Conservation (phyloP, 2,329 filamentous ascomycete genomes). For the Beauveria pseudobassiana region DNA sequence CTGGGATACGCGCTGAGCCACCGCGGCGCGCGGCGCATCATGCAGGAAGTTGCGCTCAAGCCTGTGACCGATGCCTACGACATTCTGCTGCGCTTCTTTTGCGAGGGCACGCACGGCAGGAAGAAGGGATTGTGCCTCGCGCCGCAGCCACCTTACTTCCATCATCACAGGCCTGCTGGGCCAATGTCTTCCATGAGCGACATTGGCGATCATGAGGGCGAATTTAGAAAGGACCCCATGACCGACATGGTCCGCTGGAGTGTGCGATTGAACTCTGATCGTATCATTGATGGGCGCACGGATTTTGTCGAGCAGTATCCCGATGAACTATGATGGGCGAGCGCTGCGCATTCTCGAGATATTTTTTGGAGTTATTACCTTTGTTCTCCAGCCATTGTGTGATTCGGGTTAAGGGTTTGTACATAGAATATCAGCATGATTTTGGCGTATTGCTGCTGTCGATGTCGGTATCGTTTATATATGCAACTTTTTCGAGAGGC, state of each 20-base stretch:
- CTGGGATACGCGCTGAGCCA: slow-evolving; percentile 39
- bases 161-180: slow-evolving; percentile 36
- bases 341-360: neutral
- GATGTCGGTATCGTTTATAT: too few relatives aligned
- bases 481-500: too few relatives aligned
- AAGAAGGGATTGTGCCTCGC: slow-evolving; percentile 32
- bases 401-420: neutral
- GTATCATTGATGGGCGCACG: slow-evolving; percentile 26
- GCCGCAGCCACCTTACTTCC: slow-evolving; percentile 36
- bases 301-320: slow-evolving; percentile 19
- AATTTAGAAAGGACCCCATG: slow-evolving; percentile 20
- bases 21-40: slow-evolving; percentile 33
- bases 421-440: too few relatives aligned
- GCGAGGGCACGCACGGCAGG: slow-evolving; percentile 30
- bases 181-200: slow-evolving; percentile 26
- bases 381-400: neutral
- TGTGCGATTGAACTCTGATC: slow-evolving; percentile 33
- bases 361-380: neutral
- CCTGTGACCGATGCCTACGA: slow-evolving; percentile 34
- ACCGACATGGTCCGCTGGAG: slow-evolving; percentile 33
- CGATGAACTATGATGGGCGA: neutral
- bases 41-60: slow-evolving; percentile 36
- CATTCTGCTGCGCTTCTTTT: slow-evolving; percentile 38
- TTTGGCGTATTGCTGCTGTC: too few relatives aligned
- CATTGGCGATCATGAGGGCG: slow-evolving; percentile 26